Evolutionary conservation across 148 eudicot species (phyloP), one percentile per base, ranked within the genome.

Genomic region (Chenopodium quinoa): DNA sequence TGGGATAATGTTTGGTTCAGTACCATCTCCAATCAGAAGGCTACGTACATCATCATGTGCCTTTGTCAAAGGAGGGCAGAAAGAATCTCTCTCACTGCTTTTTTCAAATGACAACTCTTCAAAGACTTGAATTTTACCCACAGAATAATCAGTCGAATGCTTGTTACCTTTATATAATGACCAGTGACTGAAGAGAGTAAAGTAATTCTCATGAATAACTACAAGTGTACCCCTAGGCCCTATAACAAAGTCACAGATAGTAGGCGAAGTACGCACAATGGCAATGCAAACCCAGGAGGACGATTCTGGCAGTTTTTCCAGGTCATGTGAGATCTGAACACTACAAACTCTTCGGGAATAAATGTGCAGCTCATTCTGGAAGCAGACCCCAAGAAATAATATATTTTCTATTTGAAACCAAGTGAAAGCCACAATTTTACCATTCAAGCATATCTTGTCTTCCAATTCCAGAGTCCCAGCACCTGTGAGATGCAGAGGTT

Each of bases 221-320:
- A 94, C 78, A 82, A 86, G 75, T 50, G 87, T 90, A 54, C 88
- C 91, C 77, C 87, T 85, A 80, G 93, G 94, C 40, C 94, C 99
- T 93, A 96, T 89, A 80, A 85, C 82, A 81, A 97, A 97, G 84
- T 89, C 84, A 69, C 78, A 86, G 29, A 91, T 90, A 73, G 84
- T 66, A 80, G 90, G 77, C 34, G 82, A 77, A 56, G 88, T 82
- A 50, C 71, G 85, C 77, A 83, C 85, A 77, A 79, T 75, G 58
- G 94, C 91, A 85, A 92, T 84, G 85, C 97, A 91, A 63, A 90
- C 80, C 99, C 99, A 97, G 71, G 78, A 82, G 77, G 90, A 90
- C 65, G 77, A 74, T 82, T 89, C 89, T 67, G 83, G 86, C 37
- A 11, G 47, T 27, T 86, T 86, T 85, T 78, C 86, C 34, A 46